A percentile compares a stretch with the other conserved stretches of the same genome.
These are phyloP conservation scores for Globisporangium apiculatum DNA, from an alignment of 352 stramenopile species.

Conservation along the genomic window DNA sequence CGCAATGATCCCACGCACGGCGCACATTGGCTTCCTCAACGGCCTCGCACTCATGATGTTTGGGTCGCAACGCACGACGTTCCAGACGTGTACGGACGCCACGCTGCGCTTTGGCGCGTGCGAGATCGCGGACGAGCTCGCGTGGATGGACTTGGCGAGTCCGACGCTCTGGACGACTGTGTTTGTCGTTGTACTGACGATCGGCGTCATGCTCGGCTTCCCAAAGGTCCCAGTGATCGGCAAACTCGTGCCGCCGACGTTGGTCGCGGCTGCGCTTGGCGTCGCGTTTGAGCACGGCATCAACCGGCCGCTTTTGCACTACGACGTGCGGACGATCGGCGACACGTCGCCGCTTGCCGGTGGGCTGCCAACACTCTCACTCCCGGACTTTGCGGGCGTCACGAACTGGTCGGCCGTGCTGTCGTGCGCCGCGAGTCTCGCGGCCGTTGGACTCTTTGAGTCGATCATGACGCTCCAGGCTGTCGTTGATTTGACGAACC, in stretches of 20 bases:
- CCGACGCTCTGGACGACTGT: constrained; percentile 59
- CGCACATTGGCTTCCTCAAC: constrained; percentile 96
- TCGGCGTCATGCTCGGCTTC: constrained; percentile 85
- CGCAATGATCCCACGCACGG: constrained; percentile 89
- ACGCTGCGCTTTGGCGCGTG: constrained; percentile 70
- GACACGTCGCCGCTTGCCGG: constrained; percentile 56
- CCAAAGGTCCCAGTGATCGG: constrained; percentile 53
- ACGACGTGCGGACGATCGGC: constrained; percentile 72
- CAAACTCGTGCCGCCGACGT: constrained; percentile 66
- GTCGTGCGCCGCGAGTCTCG: constrained; percentile 87
- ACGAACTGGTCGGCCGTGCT: constrained; percentile 68
- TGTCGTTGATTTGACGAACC: constrained; percentile 86
- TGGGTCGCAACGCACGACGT: constrained; percentile 90
- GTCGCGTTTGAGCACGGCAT: constrained; percentile 86
- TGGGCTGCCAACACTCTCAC: constrained; percentile 40
- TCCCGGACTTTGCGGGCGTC: constrained; percentile 38
- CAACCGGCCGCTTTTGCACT: constrained; percentile 61
- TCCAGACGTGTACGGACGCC: constrained; percentile 65
- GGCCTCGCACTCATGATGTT: constrained; percentile 94
- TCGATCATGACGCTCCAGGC: constrained; percentile 93
- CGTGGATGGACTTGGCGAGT: constrained; percentile 65
- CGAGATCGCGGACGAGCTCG: constrained; percentile 47
- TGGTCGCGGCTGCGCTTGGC: constrained; percentile 69
- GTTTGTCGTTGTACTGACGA: constrained; percentile 66
- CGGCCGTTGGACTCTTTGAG: constrained; percentile 90